Base-by-base conservation (phyloP, 345 rosid genomes). In the Capsella bursapastoris region DNA sequence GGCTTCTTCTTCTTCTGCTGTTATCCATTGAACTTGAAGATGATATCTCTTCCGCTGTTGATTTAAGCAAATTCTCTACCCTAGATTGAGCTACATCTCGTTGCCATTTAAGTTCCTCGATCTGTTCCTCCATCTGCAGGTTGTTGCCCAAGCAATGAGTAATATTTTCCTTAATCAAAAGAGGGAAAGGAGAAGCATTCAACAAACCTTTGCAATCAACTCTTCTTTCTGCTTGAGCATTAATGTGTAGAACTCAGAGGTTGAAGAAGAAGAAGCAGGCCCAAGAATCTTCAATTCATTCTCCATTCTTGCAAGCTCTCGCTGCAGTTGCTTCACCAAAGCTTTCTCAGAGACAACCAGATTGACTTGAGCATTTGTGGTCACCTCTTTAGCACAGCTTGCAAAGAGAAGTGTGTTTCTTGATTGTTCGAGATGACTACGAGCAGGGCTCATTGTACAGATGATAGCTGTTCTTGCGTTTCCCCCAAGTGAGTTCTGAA, bases 381-480 rank as follows among this genome's bases (percentile, higher is more conserved):
- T 37, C 34, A 93, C 98, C 74, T 93, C 87, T 78, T 88, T 93
- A 51, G 98, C 98, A 80, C 97, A 91, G 49, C 82, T 86, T 35
- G 98, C 98, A 74, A 93, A 93, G 76, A 86, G 79, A 66, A 93
- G 89, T 13, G 98, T 87, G 83, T 93, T 93, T 81, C 91, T 89
- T 7, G 97, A 91, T 68, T 91, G 98, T 75, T 93, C 98, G 4
- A 86, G 84, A 66, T 93, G 92, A 73, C 81, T 79, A 51, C 73
- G 86, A 14, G 93, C 89, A 7, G 98, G 97, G 81, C 91, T 89
- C 85, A 93, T 83, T 1, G 98, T 93, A 79, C 98, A 93, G 34
- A 93, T 85, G 65, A 93, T 89, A 58, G 92, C 96, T 6, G 94
- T 93, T 82, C 86, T 88, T n/a, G 96, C 91, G 72, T 93, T 91